Base-by-base conservation (phyloP, 805 yeast species). In the Teunomyces tritomae region DNA sequence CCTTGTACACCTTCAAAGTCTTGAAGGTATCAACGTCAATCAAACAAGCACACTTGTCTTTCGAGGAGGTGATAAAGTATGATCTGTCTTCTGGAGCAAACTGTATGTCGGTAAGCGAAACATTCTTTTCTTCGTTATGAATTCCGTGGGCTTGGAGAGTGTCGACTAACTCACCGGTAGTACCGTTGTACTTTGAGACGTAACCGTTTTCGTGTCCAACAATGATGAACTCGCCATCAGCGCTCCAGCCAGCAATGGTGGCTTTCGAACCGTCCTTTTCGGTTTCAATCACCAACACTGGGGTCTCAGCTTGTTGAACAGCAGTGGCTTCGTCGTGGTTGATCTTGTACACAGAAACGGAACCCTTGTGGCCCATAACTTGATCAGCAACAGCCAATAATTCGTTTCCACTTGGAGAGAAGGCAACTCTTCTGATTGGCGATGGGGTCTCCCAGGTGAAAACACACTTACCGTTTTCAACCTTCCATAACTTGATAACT, bases 361-460 rank as follows among this genome's bases (percentile, higher is more conserved):
- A 78, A 65, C 97, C 96, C 46, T 74, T 76, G 65, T 80, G 81
- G 44, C 96, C 96, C 96, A 92, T 90, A 57, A 89, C 96, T 62
- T 87, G 88, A 67, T 91, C 97, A 32, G 94, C 83, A 33, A 94
- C 83, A 11, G 87, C 85, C 57, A 90, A 76, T 48, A 89, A 73
- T 67, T 77, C 78, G 49, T 74, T 70, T 55, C 85, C 85, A 57
- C 83, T 84, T 46, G 92, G 88, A 33, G 86, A 79, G 61, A 94
- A 88, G 63, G 89, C 90, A 44, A 89, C 96, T 67, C 91, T 80
- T 73, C 92, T 88, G 39, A 87, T 94, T n/a, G 97, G 96, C 28
- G 96, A 84, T 51, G 82, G 82, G 50, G 84, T 77, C 35, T 77
- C 77, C 85, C 91, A 88, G 17, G 86, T 82, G 69, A 74, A 80